Evolutionary conservation across 208 protist genomes (phyloP).

Genomic region (Trypanosoma brucei): DNA sequence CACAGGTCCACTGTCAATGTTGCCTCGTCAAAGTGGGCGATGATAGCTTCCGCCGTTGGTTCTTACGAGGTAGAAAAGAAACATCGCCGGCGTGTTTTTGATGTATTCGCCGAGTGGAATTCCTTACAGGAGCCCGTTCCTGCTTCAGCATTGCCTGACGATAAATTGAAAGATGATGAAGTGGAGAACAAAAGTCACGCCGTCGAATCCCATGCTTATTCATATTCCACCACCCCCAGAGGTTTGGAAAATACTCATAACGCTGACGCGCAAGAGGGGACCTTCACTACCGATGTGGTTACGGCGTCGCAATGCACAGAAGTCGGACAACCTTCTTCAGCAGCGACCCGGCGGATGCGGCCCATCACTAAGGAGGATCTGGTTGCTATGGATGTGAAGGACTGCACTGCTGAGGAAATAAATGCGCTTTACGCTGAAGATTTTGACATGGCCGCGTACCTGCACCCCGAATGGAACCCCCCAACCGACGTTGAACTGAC

Average conservation of each 20-base stretch:
- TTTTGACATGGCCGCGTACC: constrained; percentile 73
- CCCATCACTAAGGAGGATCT: constrained; percentile 61
- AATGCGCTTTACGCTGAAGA: constrained; percentile 65
- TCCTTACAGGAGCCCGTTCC: constrained; percentile 5
- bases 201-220: background rate
- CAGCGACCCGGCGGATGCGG: background rate
- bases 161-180: constrained; percentile 5
- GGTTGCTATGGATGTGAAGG: constrained; percentile 43
- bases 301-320: too few relatives aligned
- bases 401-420: constrained; percentile 78
- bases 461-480: constrained; percentile 36
- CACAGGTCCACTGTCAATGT: constrained; percentile 50
- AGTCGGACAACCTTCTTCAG: background rate
- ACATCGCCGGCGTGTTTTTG: constrained; percentile 71
- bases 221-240: too few relatives aligned
- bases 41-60: constrained; percentile 64
- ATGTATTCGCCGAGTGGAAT: constrained; percentile 75
- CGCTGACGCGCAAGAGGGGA: too few relatives aligned
- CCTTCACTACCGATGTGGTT: background rate
- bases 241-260: too few relatives aligned
- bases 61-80: constrained; percentile 59
- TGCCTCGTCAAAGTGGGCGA: constrained; percentile 61
- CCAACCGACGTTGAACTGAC: constrained; percentile 33
- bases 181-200: constrained; percentile 6
- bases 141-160: background rate